Percentiles rank a stretch among this genome's conserved stretches.
phyloP scores from a whole-genome alignment of 768 basidiomycete genomes.

The Daedaleopsis nitida region DNA sequence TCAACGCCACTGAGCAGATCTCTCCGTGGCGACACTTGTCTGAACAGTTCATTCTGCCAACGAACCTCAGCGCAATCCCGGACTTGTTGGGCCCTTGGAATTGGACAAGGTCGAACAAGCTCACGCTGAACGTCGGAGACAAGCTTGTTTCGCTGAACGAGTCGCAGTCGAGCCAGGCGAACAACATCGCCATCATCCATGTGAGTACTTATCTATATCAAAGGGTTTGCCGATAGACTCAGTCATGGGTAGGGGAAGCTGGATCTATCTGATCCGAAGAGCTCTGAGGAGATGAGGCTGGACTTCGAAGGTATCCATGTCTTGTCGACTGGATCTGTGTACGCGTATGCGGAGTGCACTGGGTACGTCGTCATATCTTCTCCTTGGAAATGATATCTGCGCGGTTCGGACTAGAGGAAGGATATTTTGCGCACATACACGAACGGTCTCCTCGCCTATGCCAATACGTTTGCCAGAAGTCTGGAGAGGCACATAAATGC shows the following conservation, averaged over 20 bases:
- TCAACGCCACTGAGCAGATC: constrained; percentile 38
- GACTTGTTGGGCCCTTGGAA: constrained; percentile 63
- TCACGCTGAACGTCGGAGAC: constrained; percentile 69
- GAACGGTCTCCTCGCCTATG: not conserved
- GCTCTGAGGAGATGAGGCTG: constrained; percentile 58
- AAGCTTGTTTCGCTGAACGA: constrained; percentile 42
- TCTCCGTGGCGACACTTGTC: constrained; percentile 54
- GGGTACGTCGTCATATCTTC: constrained; percentile 46
- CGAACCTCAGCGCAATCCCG: constrained; percentile 54
- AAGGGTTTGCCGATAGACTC: not conserved
- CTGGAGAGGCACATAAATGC: not conserved
- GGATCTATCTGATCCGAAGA: constrained; percentile 59
- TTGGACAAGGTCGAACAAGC: constrained; percentile 64
- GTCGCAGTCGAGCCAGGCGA: constrained; percentile 10
- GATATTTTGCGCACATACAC: no score
- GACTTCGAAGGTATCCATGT: constrained; percentile 83
- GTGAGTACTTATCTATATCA: constrained; percentile 40
- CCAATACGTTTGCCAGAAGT: not conserved
- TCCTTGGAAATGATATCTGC: no score
- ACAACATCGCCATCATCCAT: constrained; percentile 61
- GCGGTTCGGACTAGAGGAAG: no score
- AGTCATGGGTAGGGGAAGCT: constrained; percentile 58
- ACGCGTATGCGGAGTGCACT: constrained; percentile 64
- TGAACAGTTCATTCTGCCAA: constrained; percentile 50
- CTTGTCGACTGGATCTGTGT: constrained; percentile 71